A percentile compares a stretch with the other conserved stretches of the same genome.
These are phyloP conservation scores for Fusarium sterilihyphosum DNA, from an alignment of 2,329 filamentous ascomycete genomes.

Conservation along the genomic window DNA sequence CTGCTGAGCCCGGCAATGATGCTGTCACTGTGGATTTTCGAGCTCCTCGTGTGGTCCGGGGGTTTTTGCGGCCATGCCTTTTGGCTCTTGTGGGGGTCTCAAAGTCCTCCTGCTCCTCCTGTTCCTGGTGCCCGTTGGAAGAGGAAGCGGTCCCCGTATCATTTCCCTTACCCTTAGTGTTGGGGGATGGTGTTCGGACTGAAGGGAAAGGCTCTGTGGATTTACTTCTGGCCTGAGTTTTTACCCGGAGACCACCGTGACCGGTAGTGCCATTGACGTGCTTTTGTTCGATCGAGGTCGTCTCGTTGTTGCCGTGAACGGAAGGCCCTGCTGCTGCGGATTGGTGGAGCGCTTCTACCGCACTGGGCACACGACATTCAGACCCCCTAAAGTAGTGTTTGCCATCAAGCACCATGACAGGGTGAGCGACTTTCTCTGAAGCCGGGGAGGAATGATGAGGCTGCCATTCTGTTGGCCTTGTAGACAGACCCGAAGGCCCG, in stretches of 20 bases:
- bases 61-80: slow-evolving; percentile 18
- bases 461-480: slow-evolving; percentile 32
- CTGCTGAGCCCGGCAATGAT: slow-evolving; percentile 37
- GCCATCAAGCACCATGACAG: slow-evolving; percentile 32
- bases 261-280: not conserved
- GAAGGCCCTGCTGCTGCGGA: slow-evolving; percentile 41
- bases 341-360: slow-evolving; percentile 43
- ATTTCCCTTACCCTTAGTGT: not conserved
- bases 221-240: slow-evolving; percentile 11
- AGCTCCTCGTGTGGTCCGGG: slow-evolving; percentile 11
- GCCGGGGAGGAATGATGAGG: slow-evolving; percentile 36
- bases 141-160: not conserved
- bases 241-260: not conserved
- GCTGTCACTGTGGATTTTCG: slow-evolving; percentile 20
- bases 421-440: slow-evolving; percentile 27
- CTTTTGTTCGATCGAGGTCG: not conserved
- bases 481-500: slow-evolving; percentile 43
- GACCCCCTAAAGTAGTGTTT: slow-evolving; percentile 42
- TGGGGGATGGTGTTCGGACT: not conserved
- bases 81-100: slow-evolving; percentile 36
- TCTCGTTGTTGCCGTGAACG: slow-evolving; percentile 20
- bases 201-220: slow-evolving; percentile 1
- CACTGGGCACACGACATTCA: slow-evolving; percentile 11
- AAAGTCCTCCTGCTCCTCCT: slow-evolving; percentile 9
- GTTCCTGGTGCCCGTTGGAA: not conserved